A percentile compares a stretch with the other conserved stretches of the same genome.
phyloP scores from a whole-genome alignment of 345 rosid species.

The Anacardium occidentale region DNA sequence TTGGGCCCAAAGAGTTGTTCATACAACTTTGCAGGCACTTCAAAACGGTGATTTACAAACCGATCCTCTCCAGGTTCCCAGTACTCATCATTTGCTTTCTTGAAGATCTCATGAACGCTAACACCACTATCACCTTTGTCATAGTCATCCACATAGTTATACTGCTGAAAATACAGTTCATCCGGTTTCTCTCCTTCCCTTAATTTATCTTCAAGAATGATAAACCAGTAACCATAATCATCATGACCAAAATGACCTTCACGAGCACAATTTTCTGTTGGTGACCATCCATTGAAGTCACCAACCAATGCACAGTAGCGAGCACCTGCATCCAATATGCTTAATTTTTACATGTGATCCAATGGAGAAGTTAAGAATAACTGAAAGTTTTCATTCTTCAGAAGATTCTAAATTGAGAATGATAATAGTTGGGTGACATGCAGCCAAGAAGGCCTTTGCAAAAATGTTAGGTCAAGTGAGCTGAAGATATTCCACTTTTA shows the following conservation, averaged over 20 bases:
- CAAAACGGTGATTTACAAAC: conserved; percentile 67
- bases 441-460: not conserved
- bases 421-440: not conserved
- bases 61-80: conserved; percentile 99
- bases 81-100: conserved; percentile 84
- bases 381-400: not conserved
- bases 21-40: conserved; percentile 86
- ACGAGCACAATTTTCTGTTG: conserved; percentile 77
- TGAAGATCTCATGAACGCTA: conserved; percentile 66
- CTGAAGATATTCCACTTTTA: not conserved
- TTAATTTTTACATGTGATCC: conserved; percentile 18
- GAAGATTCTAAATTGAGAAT: not conserved
- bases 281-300: conserved; percentile 91
- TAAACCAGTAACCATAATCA: conserved; percentile 93
- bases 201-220: conserved; percentile 85
- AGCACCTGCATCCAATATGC: conserved; percentile 56
- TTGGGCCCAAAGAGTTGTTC: conserved; percentile 93
- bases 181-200: conserved; percentile 83
- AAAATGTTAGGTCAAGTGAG: not conserved
- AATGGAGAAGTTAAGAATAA: not conserved
- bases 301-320: conserved; percentile 90
- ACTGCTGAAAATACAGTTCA: conserved; percentile 93
- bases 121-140: conserved; percentile 89
- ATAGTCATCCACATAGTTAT: conserved; percentile 77
- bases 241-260: conserved; percentile 86